Evolutionary conservation across 495 filamentous ascomycete species (phyloP).

Genomic region (Hypoxylon intermedium): DNA sequence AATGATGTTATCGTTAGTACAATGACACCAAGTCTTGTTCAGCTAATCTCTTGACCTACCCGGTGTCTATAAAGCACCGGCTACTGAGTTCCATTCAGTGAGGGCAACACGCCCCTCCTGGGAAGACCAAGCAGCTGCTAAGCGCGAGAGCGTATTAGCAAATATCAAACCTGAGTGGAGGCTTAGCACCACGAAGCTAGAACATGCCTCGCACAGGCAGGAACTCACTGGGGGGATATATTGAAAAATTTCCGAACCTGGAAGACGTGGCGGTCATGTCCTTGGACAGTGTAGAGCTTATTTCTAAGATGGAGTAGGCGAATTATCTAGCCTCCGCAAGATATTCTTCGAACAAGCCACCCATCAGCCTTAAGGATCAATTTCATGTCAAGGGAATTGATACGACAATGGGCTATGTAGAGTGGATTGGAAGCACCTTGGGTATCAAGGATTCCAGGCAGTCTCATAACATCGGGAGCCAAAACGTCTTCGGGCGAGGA

Average conservation of each 20-base stretch:
- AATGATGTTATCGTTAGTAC: too few species aligned
- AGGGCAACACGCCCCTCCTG: conserved; percentile 7
- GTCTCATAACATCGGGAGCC: conserved; percentile 56
- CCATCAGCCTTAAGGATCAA: conserved; percentile 70
- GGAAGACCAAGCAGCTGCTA: conserved; percentile 37
- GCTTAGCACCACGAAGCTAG: conserved; percentile 30
- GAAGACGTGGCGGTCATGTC: conserved; percentile 28
- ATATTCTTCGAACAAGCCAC: conserved; percentile 69
- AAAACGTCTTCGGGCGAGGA: conserved; percentile 66
- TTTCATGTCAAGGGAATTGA: conserved; percentile 68
- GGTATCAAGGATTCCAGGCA: conserved; percentile 61
- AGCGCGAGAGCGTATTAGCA: conserved; percentile 24
- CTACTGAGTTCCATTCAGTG: too few species aligned
- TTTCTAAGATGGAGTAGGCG: conserved; percentile 30
- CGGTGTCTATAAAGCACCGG: too few species aligned
- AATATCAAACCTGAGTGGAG: conserved; percentile 42
- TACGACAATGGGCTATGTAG: conserved; percentile 47
- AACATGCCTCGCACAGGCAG: conserved; percentile 18
- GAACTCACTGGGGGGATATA: conserved; percentile 45
- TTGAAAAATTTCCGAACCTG: conserved; percentile 41
- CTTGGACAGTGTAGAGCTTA: conserved; percentile 25
- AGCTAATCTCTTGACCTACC: too few species aligned
- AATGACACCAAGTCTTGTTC: too few species aligned
- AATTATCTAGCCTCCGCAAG: conserved; percentile 57
- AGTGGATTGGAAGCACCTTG: conserved; percentile 52